Evolutionary conservation across 2,329 filamentous ascomycete species (phyloP).

Genomic region (Corynespora cassiicola): DNA sequence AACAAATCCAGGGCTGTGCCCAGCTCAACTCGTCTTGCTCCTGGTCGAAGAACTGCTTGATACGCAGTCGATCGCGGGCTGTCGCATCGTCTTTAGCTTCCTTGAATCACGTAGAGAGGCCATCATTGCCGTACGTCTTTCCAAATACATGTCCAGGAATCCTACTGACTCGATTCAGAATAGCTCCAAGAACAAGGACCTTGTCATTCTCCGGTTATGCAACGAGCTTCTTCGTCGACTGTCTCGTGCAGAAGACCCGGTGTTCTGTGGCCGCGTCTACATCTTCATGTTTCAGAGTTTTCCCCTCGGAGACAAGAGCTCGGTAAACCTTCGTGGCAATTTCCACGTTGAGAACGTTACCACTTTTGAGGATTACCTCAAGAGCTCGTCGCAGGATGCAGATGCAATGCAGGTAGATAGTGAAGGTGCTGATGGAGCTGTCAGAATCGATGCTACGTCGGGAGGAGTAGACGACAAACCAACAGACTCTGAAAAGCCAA

Average conservation of each 20-base stretch:
- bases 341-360: slow-evolving; percentile 97
- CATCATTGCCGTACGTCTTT: slow-evolving; percentile 72
- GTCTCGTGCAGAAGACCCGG: slow-evolving; percentile 94
- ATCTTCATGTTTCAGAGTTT: slow-evolving; percentile 99
- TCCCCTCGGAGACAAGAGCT: slow-evolving; percentile 93
- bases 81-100: slow-evolving; percentile 90
- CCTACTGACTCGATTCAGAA: slow-evolving; percentile 37
- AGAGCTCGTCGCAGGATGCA: slow-evolving; percentile 41
- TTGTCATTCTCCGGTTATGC: slow-evolving; percentile 91
- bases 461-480: slow-evolving; percentile 38
- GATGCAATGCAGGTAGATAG: slow-evolving; percentile 73
- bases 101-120: slow-evolving; percentile 90
- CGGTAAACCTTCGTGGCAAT: slow-evolving; percentile 93
- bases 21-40: slow-evolving; percentile 84
- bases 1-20: slow-evolving; percentile 59
- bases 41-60: slow-evolving; percentile 94
- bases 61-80: slow-evolving; percentile 92
- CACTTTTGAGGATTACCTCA: slow-evolving; percentile 70
- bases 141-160: neutral
- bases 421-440: slow-evolving; percentile 35
- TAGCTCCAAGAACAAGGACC: slow-evolving; percentile 69
- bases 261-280: slow-evolving; percentile 96
- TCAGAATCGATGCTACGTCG: slow-evolving; percentile 48
- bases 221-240: slow-evolving; percentile 93
- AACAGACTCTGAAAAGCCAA: slow-evolving; percentile 52